phyloP scores from a whole-genome alignment of 2,329 filamentous ascomycete genomes.

The Aspergillus hortae region DNA sequence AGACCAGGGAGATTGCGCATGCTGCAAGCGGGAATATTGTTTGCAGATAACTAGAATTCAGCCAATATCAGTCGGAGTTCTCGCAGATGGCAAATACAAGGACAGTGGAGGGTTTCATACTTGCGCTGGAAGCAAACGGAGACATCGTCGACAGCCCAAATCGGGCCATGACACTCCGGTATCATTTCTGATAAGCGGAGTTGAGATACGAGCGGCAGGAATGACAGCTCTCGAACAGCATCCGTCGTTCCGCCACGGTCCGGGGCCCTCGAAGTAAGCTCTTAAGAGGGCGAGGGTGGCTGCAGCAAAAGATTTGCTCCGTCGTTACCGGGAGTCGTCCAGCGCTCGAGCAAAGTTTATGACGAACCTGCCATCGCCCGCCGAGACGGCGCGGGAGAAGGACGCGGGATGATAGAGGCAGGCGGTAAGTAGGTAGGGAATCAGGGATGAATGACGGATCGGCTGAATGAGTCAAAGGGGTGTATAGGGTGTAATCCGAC shows the following conservation, averaged over 20 bases:
- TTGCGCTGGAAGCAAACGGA: conserved; percentile 58
- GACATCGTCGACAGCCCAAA: conserved; percentile 62
- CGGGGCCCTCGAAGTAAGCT: not conserved
- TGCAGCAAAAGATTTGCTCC: not conserved
- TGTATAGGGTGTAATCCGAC: not conserved
- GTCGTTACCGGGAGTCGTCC: not conserved
- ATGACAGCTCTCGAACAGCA: conserved; percentile 7
- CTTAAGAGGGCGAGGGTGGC: not conserved
- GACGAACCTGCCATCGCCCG: conserved; percentile 1
- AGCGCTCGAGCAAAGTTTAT: not conserved
- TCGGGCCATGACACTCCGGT: conserved; percentile 53
- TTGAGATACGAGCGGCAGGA: not conserved
- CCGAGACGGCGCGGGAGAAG: conserved; percentile 4
- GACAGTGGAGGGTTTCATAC: conserved; percentile 33
- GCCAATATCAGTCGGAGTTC: not conserved
- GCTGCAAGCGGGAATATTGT: conserved; percentile 73
- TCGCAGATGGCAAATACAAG: not conserved
- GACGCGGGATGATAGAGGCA: not conserved
- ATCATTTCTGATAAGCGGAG: conserved; percentile 43
- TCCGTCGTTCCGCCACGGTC: conserved; percentile 4
- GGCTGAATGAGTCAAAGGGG: not conserved
- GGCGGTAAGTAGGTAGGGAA: not conserved
- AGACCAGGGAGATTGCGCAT: conserved; percentile 66
- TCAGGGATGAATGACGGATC: not conserved
- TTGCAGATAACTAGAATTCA: conserved; percentile 64